Evolutionary conservation across 441 rosid genomes (phyloP), one percentile per base, ranked within the genome.

Genomic region (Euphorbia neoarborescens): DNA sequence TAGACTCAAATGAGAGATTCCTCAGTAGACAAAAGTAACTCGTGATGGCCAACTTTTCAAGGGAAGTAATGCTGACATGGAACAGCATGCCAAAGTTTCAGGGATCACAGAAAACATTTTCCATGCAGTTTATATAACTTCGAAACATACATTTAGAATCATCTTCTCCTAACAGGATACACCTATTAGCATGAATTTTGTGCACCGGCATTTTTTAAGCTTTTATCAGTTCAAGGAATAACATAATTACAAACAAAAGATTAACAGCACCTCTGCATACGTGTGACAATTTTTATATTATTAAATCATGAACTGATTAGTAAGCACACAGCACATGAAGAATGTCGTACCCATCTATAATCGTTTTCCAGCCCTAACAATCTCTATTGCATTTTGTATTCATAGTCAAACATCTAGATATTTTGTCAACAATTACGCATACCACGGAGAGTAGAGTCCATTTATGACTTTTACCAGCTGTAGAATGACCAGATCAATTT

Each of bases 1-100:
- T 69, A 73, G 76, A 66, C 71, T 70, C 66, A 28, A 44, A 62
- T 15, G 28, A 77, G 70, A 64, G 27, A 57, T 66, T 65, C 50
- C 61, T 58, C 54, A 19, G 62, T 54, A 25, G 50, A 48, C 56
- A 30, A 66, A 20, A 46, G 25, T 15, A 34, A 56, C 1, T 11
- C n/a, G 51, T 24, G 35, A 58, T 0, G 50, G 35, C 9, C 27
- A 20, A 22, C 30, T 37, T 51, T 50, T 25, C 25, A 28, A 44
- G 38, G 60, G 30, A 46, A 30, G 22, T 7, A 71, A 64, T 37
- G 50, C 71, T 28, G 42, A 59, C 50, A 40, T 7, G 32, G 14
- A 54, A 46, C 14, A n/a, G 14, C 51, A 63, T 38, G 68, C 22
- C 19, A 51, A 62, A 56, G 59, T 59, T n/a, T 42, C n/a, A 35